Evolutionary conservation across 23 red algal species (phyloP), one percentile per base, ranked within the genome.

Genomic region (Chondrus crispus): DNA sequence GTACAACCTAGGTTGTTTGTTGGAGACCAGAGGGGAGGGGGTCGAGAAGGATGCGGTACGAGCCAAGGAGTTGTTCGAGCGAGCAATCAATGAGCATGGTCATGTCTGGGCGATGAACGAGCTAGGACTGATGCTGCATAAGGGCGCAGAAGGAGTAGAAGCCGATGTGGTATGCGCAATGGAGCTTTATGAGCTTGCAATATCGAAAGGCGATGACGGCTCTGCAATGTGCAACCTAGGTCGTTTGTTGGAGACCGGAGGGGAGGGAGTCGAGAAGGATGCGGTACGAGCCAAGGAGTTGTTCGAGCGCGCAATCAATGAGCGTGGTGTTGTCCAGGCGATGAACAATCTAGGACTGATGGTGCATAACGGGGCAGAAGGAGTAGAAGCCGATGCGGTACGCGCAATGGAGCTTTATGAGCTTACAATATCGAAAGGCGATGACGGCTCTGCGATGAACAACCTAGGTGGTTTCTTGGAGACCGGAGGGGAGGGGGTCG

Each of bases 251-350:
- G 82, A 86, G 46, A 62, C 66, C 35, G 82, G 82, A 13, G 20
- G 36, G 4, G 82, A 86, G 6, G 52, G 13, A 28, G 62, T 86
- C 4, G 18, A 68, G 33, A 9, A 55, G 10, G 82, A 86, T 72
- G 38, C 60, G 38, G 4, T 70, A 37, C 82, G 82, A 16, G 58
- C 82, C 1, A 37, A 46, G 24, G 60, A 86, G n/a, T 62, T 86
- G 51, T 86, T 69, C 40, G 63, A 72, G 37, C 82, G 82, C 37
- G 82, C 82, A 38, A 86, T 86, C 40, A 55, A 86, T 42, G 82
- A 72, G 60, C 80, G 54, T 41, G 76, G 76, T 22, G 22, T 52
- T 52, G 43, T 35, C n/a, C 5, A 48, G 4, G 76, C 76, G 10
- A 81, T 81, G 49, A 48, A 48, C n/a, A 81, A 81, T 22, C 43